These are phyloP conservation scores for Starmerella floricola DNA, from an alignment of 805 yeast genomes.

Conservation along the genomic window DNA sequence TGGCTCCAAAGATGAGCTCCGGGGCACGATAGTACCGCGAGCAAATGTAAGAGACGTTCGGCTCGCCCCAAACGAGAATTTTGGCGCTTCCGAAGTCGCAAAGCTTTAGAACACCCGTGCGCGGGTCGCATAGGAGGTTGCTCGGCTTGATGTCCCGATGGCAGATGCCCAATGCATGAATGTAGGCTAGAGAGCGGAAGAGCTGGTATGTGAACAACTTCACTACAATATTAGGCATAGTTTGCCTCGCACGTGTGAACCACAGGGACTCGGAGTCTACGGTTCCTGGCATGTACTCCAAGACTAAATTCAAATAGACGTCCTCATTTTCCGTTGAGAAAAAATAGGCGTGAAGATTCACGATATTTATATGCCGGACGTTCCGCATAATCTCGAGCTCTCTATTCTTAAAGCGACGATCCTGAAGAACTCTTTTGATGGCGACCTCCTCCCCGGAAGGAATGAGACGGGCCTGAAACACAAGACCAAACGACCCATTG, in stretches of 20 bases:
- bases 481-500: constrained; percentile 98
- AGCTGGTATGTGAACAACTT: constrained; percentile 79
- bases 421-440: constrained; percentile 91
- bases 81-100: constrained; percentile 98
- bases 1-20: constrained; percentile 92
- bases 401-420: constrained; percentile 88
- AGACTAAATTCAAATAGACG: constrained; percentile 73
- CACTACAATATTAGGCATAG: constrained; percentile 83
- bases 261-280: constrained; percentile 81
- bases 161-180: constrained; percentile 60
- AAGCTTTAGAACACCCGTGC: constrained; percentile 69
- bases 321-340: constrained; percentile 72
- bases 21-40: constrained; percentile 96
- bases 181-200: constrained; percentile 63
- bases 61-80: constrained; percentile 75
- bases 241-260: constrained; percentile 40
- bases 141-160: constrained; percentile 92
- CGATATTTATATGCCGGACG: constrained; percentile 75
- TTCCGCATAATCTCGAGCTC: constrained; percentile 92
- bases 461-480: constrained; percentile 70
- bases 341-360: constrained; percentile 75
- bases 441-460: constrained; percentile 77
- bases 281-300: constrained; percentile 94
- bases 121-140: constrained; percentile 75
- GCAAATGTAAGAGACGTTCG: constrained; percentile 92